phyloP scores from a whole-genome alignment of 345 rosid species.

The Dipteronia sinensis region DNA sequence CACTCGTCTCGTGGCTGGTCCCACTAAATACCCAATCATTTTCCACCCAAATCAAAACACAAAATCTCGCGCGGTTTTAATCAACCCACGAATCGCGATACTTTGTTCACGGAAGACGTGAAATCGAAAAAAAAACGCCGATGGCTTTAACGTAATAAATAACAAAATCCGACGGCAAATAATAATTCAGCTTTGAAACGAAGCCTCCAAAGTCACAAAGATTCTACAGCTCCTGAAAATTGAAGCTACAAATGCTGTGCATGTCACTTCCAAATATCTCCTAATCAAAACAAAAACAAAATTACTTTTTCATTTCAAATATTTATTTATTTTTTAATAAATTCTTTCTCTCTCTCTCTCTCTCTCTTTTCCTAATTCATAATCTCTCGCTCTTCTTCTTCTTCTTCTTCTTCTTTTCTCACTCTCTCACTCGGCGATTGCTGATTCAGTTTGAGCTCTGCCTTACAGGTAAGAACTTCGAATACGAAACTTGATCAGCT shows the following conservation, averaged over 20 bases:
- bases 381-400: slow-evolving; percentile 5
- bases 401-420: not conserved
- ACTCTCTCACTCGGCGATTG: slow-evolving; percentile 8
- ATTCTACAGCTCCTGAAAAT: slow-evolving; percentile 27
- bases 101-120: not conserved
- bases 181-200: not conserved
- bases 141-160: slow-evolving; percentile 30
- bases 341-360: not conserved
- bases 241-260: slow-evolving; percentile 30
- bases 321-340: slow-evolving; percentile 1
- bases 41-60: too few relatives aligned
- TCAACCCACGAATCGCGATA: not conserved
- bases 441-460: slow-evolving; percentile 23
- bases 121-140: not conserved
- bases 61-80: not conserved
- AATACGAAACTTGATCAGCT: slow-evolving; percentile 8
- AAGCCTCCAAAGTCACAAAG: slow-evolving; percentile 32
- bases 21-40: too few relatives aligned
- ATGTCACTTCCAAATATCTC: slow-evolving; percentile 11
- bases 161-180: not conserved
- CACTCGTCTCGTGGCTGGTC: too few relatives aligned
- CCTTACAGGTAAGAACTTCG: slow-evolving; percentile 32
- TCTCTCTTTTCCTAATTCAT: not conserved
- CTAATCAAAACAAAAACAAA: slow-evolving; percentile 30
- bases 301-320: slow-evolving; percentile 5